These are phyloP conservation scores for Amoeboaphelidium protococcarum DNA, from an alignment of 371 early-diverging fungal genomes.

Conservation along the genomic window DNA sequence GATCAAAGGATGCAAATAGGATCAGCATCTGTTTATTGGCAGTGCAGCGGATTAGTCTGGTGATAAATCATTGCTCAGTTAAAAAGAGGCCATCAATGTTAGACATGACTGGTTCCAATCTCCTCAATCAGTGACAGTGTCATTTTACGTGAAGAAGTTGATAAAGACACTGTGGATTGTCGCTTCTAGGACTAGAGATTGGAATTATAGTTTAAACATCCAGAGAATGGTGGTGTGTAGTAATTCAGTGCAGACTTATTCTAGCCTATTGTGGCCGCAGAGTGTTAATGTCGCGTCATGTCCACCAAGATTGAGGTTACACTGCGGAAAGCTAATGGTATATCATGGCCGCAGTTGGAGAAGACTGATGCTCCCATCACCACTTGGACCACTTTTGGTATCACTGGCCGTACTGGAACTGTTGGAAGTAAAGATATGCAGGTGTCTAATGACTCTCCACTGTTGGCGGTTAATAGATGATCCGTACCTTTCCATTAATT, in stretches of 20 bases:
- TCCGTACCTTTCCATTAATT: too few species aligned
- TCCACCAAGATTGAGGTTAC: constrained; percentile 63
- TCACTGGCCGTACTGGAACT: constrained; percentile 5
- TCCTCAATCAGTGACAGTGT: constrained; percentile 44
- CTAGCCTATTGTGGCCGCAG: constrained; percentile 33
- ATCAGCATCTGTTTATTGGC: constrained; percentile 53
- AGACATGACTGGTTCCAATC: constrained; percentile 87
- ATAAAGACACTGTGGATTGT: constrained; percentile 32
- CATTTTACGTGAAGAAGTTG: constrained; percentile 67
- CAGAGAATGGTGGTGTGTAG: constrained; percentile 23
- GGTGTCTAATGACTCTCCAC: neutral
- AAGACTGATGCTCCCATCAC: constrained; percentile 23
- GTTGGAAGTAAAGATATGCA: constrained; percentile 2
- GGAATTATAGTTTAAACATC: neutral
- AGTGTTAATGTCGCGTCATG: constrained; percentile 36
- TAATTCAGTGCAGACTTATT: constrained; percentile 26
- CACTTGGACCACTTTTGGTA: constrained; percentile 61
- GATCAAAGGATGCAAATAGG: constrained; percentile 59
- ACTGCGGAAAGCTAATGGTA: constrained; percentile 53
- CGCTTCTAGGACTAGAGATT: constrained; percentile 21
- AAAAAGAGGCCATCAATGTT: constrained; percentile 37
- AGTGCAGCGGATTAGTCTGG: constrained; percentile 3
- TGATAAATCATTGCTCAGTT: constrained; percentile 6
- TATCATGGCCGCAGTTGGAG: constrained; percentile 61
- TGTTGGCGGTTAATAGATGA: neutral